Base-by-base conservation (phyloP, 345 rosid species). In the Eucalyptus sp. region DNA sequence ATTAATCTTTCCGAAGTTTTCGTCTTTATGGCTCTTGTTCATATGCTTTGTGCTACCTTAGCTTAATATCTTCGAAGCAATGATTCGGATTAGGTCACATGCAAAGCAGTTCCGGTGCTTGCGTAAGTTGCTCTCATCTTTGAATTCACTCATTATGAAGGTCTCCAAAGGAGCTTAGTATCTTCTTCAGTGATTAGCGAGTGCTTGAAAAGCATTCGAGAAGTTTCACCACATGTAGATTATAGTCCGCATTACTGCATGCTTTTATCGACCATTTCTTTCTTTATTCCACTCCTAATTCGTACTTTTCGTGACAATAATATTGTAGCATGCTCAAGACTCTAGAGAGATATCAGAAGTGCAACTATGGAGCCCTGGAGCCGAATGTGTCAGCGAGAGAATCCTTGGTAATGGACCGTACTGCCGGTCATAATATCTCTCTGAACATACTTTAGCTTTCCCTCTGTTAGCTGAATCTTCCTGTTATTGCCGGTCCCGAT, bases 281-380 rank as follows among this genome's bases (percentile, higher is more conserved):
- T 41, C 48, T 22, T 3, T 22, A 41, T 52, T 88, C 22, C 44
- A 31, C 49, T 62, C 31, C 64, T 80, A 54, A 50, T 60, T 62
- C 17, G 15, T 37, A 20, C 60, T 60, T 86, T 56, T 87, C 12
- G 17, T 88, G 58, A 22, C 7, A n/a, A 49, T 43, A 29, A 58
- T 46, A 87, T 10, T 84, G 46, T 83, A 98, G 99, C 95, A 96
- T 95, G 98, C 92, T 98, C 89, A 90, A 95, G 86, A 96, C 99
- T 24, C 94, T 98, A 51, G 99, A 98, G 93, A 98, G 99, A 96
- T 98, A 98, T 93, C 97, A 98, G 88, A 98, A 96, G 91, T 95
- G 98, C 91, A 98, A 95, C 94, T 97, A 95, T 92, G 98, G 98
- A 91, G 95, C 97, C 76, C 96, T 97, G 56, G 99, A 96, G 89